These are phyloP conservation scores for Candida tibetensis DNA, from an alignment of 805 yeast genomes.

Conservation along the genomic window DNA sequence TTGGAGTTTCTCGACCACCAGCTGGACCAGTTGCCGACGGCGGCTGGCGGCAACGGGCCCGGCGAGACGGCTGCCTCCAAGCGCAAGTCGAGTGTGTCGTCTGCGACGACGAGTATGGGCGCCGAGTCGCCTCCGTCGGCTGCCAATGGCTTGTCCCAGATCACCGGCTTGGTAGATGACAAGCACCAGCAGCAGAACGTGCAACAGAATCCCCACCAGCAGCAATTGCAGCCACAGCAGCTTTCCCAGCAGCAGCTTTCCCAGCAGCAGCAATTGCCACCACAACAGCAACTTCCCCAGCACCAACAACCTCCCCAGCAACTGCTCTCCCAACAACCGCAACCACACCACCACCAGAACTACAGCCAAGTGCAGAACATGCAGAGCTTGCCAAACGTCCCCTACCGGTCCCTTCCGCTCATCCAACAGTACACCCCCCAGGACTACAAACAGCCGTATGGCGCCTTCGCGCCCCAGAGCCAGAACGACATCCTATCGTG, in stretches of 20 bases:
- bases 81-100: background rate
- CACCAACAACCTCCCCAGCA: background rate
- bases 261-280: background rate
- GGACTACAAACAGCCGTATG: constrained; percentile 1
- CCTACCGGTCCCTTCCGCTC: background rate
- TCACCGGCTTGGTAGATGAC: background rate
- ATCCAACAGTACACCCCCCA: constrained; percentile 1
- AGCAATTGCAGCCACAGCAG: background rate
- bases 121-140: constrained; percentile 1
- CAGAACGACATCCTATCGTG: constrained; percentile 40
- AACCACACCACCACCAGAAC: too few species aligned
- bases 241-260: background rate
- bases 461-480: constrained; percentile 20
- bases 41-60: background rate
- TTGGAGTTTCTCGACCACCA: constrained; percentile 8
- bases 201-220: background rate
- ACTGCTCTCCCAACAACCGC: constrained; percentile 1
- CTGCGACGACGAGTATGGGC: background rate
- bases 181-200: background rate
- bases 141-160: background rate
- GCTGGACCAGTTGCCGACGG: background rate
- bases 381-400: background rate
- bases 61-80: background rate
- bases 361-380: too few species aligned
- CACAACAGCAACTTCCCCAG: background rate